Percentiles rank a stretch among this genome's conserved stretches.
Evolutionary conservation across 352 stramenopile species (phyloP).

Genomic region (Sclerospora graminicola): DNA sequence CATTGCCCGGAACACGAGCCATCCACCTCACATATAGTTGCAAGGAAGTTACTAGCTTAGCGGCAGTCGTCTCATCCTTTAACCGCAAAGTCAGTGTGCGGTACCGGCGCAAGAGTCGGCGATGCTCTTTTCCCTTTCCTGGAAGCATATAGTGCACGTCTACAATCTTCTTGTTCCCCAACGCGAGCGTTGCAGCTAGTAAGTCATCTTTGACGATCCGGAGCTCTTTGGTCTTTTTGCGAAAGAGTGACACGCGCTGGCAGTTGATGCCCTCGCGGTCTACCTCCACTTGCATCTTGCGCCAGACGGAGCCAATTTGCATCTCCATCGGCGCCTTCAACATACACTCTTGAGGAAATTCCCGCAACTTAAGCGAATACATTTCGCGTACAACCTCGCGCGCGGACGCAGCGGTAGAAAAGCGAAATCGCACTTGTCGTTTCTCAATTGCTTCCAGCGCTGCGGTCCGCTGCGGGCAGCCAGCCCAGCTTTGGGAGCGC

Average conservation of each 20-base stretch:
- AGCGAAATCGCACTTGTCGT: slow-evolving; percentile 45
- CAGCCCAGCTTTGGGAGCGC: slow-evolving; percentile 44
- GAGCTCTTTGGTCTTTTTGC: slow-evolving; percentile 46
- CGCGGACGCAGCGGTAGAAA: slow-evolving; percentile 42
- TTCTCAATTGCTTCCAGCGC: slow-evolving; percentile 50
- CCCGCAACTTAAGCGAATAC: slow-evolving; percentile 42
- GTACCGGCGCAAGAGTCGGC: slow-evolving; percentile 46
- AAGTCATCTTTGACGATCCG: slow-evolving; percentile 47
- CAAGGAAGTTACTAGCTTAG: slow-evolving; percentile 28
- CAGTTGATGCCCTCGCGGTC: slow-evolving; percentile 46
- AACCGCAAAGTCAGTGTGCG: slow-evolving; percentile 33
- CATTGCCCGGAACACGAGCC: slow-evolving; percentile 45
- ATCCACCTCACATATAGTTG: slow-evolving; percentile 59
- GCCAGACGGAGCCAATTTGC: slow-evolving; percentile 40
- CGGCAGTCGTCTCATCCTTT: slow-evolving; percentile 11
- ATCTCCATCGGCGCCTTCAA: slow-evolving; percentile 25
- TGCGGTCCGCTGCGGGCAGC: slow-evolving; percentile 33
- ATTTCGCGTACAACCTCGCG: slow-evolving; percentile 63
- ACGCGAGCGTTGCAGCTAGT: slow-evolving; percentile 25
- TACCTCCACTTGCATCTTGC: slow-evolving; percentile 35
- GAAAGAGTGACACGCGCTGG: slow-evolving; percentile 44
- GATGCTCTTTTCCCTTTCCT: slow-evolving; percentile 40
- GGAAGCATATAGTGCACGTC: slow-evolving; percentile 58
- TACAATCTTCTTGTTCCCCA: slow-evolving; percentile 20
- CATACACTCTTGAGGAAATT: slow-evolving; percentile 42